phyloP scores from a whole-genome alignment of 208 protist genomes.

The Tetramitus jugosus region DNA sequence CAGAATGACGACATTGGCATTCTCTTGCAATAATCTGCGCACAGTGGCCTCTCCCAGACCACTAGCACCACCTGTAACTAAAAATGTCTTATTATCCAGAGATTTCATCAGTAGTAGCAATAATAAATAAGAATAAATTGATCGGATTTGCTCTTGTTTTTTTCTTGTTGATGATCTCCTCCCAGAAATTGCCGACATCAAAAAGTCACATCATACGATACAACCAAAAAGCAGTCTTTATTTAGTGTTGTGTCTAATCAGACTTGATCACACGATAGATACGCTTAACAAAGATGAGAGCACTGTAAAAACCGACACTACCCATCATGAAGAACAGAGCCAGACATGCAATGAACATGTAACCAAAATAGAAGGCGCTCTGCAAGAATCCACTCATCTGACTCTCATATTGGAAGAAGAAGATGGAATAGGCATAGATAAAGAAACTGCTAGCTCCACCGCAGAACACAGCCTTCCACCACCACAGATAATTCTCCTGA shows the following conservation, averaged over 20 bases:
- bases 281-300: conserved; percentile 45
- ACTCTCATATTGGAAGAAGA: conserved; percentile 32
- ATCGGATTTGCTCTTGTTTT: no score
- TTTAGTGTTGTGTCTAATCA: no score
- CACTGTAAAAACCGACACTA: conserved; percentile 46
- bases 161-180: no score
- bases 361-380: conserved; percentile 54
- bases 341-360: conserved; percentile 47
- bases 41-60: conserved; percentile 5
- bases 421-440: conserved; percentile 52
- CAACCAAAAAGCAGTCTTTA: no score
- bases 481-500: conserved; percentile 53
- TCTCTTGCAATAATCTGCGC: background rate
- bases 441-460: conserved; percentile 48
- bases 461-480: conserved; percentile 51
- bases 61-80: conserved; percentile 16
- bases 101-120: no score
- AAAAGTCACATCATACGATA: no score
- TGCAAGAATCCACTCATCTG: conserved; percentile 50
- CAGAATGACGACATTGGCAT: conserved; percentile 7
- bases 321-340: conserved; percentile 51
- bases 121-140: no score
- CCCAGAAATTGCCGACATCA: no score
- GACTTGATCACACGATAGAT: conserved; percentile 53
- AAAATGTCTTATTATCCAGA: background rate